Conservation (phyloP, 805 yeast genomes). For the Nematodospora valgi region DNA sequence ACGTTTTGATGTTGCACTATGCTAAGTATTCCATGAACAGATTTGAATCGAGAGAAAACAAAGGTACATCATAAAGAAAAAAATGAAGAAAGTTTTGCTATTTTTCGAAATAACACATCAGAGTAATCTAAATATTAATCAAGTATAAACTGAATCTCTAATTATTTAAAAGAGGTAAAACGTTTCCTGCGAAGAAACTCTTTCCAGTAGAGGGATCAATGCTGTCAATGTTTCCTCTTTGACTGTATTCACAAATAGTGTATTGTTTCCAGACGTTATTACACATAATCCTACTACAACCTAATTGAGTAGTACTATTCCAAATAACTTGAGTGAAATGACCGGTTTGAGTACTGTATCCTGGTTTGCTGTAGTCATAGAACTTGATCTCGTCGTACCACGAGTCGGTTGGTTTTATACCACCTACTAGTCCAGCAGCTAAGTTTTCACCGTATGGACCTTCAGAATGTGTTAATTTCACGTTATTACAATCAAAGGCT, state of each 20-base stretch:
- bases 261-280: slow-evolving; percentile 51
- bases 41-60: too few species aligned
- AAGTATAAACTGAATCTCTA: too few species aligned
- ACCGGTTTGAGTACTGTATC: slow-evolving; percentile 55
- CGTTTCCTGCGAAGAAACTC: slow-evolving; percentile 42
- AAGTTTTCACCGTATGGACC: slow-evolving; percentile 76
- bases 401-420: slow-evolving; percentile 57
- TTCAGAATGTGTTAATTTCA: slow-evolving; percentile 58
- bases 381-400: slow-evolving; percentile 67
- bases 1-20: too few species aligned
- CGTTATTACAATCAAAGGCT: slow-evolving; percentile 52
- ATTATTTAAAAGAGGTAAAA: slow-evolving; percentile 32
- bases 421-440: slow-evolving; percentile 63
- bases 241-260: slow-evolving; percentile 66
- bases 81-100: too few species aligned
- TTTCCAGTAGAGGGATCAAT: slow-evolving; percentile 27
- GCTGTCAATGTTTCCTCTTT: slow-evolving; percentile 50
- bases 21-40: too few species aligned
- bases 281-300: slow-evolving; percentile 60
- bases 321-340: slow-evolving; percentile 80
- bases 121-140: too few species aligned
- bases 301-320: slow-evolving; percentile 57
- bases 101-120: too few species aligned
- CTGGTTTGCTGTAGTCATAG: slow-evolving; percentile 54
- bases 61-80: too few species aligned